Base-by-base conservation (phyloP, 176 grass and related monocot genomes). In the Leersia perrieri region DNA sequence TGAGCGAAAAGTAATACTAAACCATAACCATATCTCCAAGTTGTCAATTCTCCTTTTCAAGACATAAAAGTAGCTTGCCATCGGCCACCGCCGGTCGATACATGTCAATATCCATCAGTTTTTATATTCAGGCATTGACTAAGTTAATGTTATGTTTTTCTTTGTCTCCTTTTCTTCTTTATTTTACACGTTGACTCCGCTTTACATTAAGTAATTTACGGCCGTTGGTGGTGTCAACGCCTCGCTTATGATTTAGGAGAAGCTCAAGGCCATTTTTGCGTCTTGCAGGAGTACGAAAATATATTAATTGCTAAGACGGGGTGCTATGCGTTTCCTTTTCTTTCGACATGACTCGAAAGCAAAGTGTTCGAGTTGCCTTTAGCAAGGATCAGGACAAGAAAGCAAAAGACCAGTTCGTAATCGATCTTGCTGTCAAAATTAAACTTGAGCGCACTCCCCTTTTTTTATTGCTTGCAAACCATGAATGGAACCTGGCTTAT, bases 191-290 rank as follows among this genome's bases (percentile, higher is more conserved):
- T 86, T 90, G 83, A 90, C 83, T 68, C 66, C 12, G 36, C 33
- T 58, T 58, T 26, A 36, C 27, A 75, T 72, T 32, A 7, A 10
- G 16, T 74, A 80, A 89, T 78, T 22, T 41, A 7, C 41, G 5
- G 66, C 53, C 64, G 33, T 32, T 27, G 20, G 66, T 27, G 9
- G 23, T 44, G 78, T 85, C 87, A 86, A 86, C 83, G 83, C 88
- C 77, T 38, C 23, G 44, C 51, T 49, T 27, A 41, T 20, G 44
- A 75, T 73, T 60, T 75, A 15, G 62, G 16, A n/a, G 65, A 39
- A 60, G 66, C 12, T 72, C 34, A 60, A 82, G 42, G 40, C 72
- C 72, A 81, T 72, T 66, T 89, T 89, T 63, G 64, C 31, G 63
- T 76, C 53, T 73, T 81, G n/a, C 58, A 30, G 9, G 42, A 73